Evolutionary conservation across 2,329 filamentous ascomycete species (phyloP), one percentile per base, ranked within the genome.

Genomic region (Emericellopsis cladophorae): DNA sequence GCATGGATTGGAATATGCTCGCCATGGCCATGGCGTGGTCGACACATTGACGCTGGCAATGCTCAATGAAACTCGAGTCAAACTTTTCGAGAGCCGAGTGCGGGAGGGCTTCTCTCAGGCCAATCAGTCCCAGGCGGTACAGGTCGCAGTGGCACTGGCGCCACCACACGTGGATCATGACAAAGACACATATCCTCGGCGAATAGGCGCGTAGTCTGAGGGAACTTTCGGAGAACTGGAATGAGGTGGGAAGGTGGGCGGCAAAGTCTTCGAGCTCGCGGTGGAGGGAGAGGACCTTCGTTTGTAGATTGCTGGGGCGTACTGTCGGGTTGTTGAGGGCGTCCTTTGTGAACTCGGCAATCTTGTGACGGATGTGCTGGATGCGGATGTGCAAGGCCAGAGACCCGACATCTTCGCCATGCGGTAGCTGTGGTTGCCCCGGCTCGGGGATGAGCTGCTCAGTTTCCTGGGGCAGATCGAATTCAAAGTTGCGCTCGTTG

Each of bases 131-230:
- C 7, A 75, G 59, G 2, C 72, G 68, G 46, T 74, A 76, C 3
- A 76, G 57, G 48, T 76, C 72, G 46, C 71, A 71, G 47, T 76
- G 66, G 43, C 72, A 76, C 45, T 76, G 72, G 23, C 70, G 62
- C 71, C 71, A 76, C 70, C 68, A 73, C 8, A 76, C 61, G 46
- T 76, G 72, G 9, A 75, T 76, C 71, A 75, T 76, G 49, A 76
- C 59, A 44, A 72, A 76, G 34, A 73, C 70, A 44, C 71, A 74
- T 5, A 77, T 62, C 4, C 73, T 61, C 2, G 72, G 68, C 1
- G 73, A 76, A 48, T 76, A 76, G 3, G 71, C 69, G 6, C 73
- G 66, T 21, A 76, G 57, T 12, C 71, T 65, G 4, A 76, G 57
- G 24, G 74, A 76, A 45, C 62, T 68, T 45, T 76, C 72, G 10